Conservation (phyloP, 169 alveolate genomes). For the Ichthyophthirius multifiliis region DNA sequence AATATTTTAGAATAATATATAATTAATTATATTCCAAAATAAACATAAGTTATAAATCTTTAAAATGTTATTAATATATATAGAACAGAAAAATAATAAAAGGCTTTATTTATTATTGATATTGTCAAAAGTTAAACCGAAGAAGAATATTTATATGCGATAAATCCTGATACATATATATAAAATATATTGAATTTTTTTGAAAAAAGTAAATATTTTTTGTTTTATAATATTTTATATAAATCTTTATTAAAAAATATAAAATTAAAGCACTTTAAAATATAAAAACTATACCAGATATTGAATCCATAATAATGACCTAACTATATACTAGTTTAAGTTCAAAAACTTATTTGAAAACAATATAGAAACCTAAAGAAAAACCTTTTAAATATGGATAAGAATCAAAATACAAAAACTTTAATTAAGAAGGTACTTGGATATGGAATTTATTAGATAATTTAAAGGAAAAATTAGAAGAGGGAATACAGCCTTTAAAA, state of each 20-base stretch:
- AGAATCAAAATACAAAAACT: conserved; percentile 67
- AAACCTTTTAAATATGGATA: conserved; percentile 82
- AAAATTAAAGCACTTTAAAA: conserved; percentile 50
- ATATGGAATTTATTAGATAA: conserved; percentile 80
- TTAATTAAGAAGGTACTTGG: conserved; percentile 90
- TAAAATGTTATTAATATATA: conserved; percentile 63
- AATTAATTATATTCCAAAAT: conserved; percentile 68
- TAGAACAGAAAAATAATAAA: conserved; percentile 9
- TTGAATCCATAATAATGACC: conserved; percentile 88
- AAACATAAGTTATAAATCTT: conserved; percentile 62
- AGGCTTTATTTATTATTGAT: conserved; percentile 61
- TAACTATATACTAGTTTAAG: conserved; percentile 86
- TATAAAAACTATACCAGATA: conserved; percentile 86
- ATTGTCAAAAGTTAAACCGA: conserved; percentile 68
- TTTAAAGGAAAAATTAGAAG: conserved; percentile 52
- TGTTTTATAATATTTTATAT: not conserved
- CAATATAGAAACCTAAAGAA: conserved; percentile 85
- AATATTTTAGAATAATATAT: conserved; percentile 72
- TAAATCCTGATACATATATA: conserved; percentile 82
- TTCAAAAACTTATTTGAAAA: conserved; percentile 73
- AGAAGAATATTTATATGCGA: conserved; percentile 78
- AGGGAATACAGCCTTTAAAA: conserved; percentile 81
- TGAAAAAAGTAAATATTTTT: conserved; percentile 71
- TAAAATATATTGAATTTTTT: conserved; percentile 77
- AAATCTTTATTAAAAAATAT: not conserved